A percentile compares a stretch with the other conserved stretches of the same genome.
These are phyloP conservation scores for Populus hybrid DNA, from an alignment of 441 rosid species.

Conservation along the genomic window DNA sequence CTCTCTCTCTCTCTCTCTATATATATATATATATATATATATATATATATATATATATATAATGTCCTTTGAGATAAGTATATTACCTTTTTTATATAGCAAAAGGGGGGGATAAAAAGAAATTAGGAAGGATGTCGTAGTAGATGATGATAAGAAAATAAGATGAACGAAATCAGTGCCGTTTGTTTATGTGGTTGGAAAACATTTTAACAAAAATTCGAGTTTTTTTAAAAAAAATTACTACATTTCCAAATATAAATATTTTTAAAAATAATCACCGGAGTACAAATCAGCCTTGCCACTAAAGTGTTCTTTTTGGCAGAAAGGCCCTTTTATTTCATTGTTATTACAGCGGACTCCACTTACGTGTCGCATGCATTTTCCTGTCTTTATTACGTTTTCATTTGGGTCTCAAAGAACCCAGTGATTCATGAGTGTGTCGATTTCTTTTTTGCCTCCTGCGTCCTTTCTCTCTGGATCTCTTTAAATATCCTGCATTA, in stretches of 20 bases:
- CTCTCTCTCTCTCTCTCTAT: too few species aligned
- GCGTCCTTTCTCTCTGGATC: too few species aligned
- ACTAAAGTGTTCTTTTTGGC: neutral
- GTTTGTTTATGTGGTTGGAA: too few species aligned
- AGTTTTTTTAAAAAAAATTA: too few species aligned
- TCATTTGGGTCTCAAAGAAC: neutral
- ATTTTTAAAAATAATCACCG: too few species aligned
- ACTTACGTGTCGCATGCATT: neutral
- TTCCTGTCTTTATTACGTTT: neutral
- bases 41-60: neutral
- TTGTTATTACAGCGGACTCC: neutral
- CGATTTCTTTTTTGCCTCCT: neutral
- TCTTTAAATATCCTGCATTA: too few species aligned
- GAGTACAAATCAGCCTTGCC: too few species aligned
- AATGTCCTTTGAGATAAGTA: neutral
- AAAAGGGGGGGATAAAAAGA: too few species aligned
- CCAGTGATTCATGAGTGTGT: neutral
- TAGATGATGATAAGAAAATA: neutral
- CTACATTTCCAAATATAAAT: too few species aligned
- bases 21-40: too few species aligned
- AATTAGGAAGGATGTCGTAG: neutral
- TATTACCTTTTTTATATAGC: too few species aligned
- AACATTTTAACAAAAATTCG: neutral
- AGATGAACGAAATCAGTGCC: slow-evolving; percentile 1
- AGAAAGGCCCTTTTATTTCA: neutral